These are phyloP conservation scores for Ceratocystis eucalypticola DNA, from an alignment of 2,329 filamentous ascomycete species.

Conservation along the genomic window DNA sequence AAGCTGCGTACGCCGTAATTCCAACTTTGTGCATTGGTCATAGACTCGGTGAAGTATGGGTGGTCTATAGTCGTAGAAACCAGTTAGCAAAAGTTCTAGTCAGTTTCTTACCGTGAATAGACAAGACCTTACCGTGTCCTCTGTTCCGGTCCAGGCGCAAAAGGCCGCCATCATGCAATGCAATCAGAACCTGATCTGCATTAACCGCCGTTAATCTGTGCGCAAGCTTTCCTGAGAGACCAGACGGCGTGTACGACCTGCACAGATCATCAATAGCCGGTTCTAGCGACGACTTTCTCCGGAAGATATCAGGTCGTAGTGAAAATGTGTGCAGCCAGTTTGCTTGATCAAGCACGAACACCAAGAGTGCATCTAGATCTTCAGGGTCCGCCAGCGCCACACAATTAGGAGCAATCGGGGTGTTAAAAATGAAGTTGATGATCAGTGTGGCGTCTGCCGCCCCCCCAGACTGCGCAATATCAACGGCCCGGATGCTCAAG, in stretches of 20 bases:
- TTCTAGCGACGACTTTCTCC: conserved; percentile 54
- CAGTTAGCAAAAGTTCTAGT: conserved; percentile 20
- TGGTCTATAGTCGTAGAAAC: conserved; percentile 22
- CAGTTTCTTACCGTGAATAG: not conserved
- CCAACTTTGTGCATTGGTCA: conserved; percentile 64
- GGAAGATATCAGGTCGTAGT: conserved; percentile 72
- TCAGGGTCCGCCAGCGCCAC: conserved; percentile 69
- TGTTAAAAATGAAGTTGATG: conserved; percentile 63
- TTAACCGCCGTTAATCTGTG: conserved; percentile 68
- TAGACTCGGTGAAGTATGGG: conserved; percentile 51
- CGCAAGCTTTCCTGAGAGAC: conserved; percentile 62
- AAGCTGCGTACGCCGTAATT: conserved; percentile 51
- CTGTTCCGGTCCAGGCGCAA: conserved; percentile 53
- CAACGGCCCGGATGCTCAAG: conserved; percentile 70
- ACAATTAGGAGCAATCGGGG: conserved; percentile 59
- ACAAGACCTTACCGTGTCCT: conserved; percentile 31
- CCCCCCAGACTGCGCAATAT: conserved; percentile 45
- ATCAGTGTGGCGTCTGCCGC: conserved; percentile 59
- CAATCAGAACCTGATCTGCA: conserved; percentile 61
- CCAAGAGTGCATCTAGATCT: conserved; percentile 62
- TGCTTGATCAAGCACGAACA: conserved; percentile 67
- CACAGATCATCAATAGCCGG: conserved; percentile 62
- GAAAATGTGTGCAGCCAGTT: conserved; percentile 72
- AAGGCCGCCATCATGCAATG: conserved; percentile 66
- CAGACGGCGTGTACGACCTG: conserved; percentile 59